Evolutionary conservation across 164 flowering plant species (phyloP).

Genomic region (Hamamelis virginiana): DNA sequence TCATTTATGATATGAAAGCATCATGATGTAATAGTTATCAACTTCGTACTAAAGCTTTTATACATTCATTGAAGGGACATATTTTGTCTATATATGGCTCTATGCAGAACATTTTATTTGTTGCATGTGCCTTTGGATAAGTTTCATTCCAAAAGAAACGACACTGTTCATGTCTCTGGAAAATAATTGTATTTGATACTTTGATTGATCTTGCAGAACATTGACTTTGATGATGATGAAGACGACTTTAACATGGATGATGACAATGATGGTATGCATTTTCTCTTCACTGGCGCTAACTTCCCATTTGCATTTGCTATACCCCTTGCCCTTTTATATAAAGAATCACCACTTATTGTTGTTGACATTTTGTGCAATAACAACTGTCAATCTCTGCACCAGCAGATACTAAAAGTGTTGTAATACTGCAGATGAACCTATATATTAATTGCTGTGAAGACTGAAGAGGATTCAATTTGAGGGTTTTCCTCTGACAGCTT

Average conservation of each 20-base stretch:
- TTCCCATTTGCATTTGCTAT: not conserved
- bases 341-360: too few species aligned
- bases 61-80: too few species aligned
- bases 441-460: slow-evolving; percentile 2
- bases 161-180: not conserved
- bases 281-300: not conserved
- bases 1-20: too few species aligned
- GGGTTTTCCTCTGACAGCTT: too few species aligned
- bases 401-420: not conserved
- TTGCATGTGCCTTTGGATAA: too few species aligned
- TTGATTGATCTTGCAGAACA: slow-evolving; percentile 30
- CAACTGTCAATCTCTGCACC: not conserved
- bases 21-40: too few species aligned
- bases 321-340: too few species aligned
- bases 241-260: slow-evolving; percentile 51
- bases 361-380: not conserved
- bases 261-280: slow-evolving; percentile 36
- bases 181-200: not conserved
- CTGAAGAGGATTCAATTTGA: too few species aligned
- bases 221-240: slow-evolving; percentile 57
- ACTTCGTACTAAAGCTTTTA: too few species aligned
- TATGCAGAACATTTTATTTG: too few species aligned
- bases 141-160: too few species aligned
- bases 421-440: slow-evolving; percentile 14
- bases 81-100: too few species aligned